Percentiles rank a stretch among this genome's conserved stretches.
These are phyloP conservation scores for Rasamsonia emersonii DNA, from an alignment of 2,329 filamentous ascomycete species.

Conservation along the genomic window DNA sequence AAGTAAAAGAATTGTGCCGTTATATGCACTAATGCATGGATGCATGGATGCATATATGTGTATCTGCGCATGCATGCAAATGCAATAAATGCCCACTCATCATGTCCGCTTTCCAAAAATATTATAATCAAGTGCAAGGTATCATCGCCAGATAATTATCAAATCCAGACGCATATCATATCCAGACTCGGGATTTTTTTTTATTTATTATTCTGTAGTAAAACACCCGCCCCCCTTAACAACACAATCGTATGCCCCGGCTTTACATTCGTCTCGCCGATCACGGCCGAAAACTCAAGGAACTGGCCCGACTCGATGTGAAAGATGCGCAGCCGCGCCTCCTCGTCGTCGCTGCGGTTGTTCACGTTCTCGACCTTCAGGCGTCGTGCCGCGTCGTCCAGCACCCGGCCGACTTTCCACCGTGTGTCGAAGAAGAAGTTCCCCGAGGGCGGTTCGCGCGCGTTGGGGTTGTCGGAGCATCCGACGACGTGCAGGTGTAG, in stretches of 20 bases:
- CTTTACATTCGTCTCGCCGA: constrained; percentile 53
- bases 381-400: constrained; percentile 37
- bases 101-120: no score
- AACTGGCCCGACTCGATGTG: constrained; percentile 85
- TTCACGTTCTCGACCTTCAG: constrained; percentile 39
- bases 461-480: constrained; percentile 70
- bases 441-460: constrained; percentile 64
- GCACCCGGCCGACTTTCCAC: constrained; percentile 73
- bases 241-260: constrained; percentile 88
- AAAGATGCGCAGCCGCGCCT: constrained; percentile 75
- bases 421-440: constrained; percentile 74
- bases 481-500: constrained; percentile 87
- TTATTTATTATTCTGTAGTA: no score
- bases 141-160: no score
- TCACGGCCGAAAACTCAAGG: constrained; percentile 79
- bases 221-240: constrained; percentile 73
- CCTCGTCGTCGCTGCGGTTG: constrained; percentile 39
- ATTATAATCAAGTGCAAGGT: no score
- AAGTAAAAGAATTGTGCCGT: no score
- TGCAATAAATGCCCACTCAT: no score
- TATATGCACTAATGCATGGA: no score
- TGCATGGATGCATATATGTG: no score
- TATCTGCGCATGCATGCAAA: no score
- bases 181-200: no score
- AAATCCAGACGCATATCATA: no score